Conservation (phyloP, 1,284 basidiomycete genomes). For the Sporisorium exsertum region DNA sequence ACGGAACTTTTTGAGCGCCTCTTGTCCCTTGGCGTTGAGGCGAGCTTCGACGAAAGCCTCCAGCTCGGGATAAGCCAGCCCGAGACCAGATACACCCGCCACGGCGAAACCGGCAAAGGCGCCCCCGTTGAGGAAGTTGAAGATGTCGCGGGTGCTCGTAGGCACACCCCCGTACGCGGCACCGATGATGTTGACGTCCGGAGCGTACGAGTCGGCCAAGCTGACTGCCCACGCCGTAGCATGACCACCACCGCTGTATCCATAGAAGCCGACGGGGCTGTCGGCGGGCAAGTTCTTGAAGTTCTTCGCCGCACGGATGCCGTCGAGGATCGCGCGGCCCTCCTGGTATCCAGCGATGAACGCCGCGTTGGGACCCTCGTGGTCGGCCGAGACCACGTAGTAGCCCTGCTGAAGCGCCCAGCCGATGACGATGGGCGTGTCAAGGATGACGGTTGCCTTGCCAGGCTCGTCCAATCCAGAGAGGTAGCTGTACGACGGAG, state of each 20-base stretch:
- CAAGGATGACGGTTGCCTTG: slow-evolving; percentile 27
- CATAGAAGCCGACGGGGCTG: slow-evolving; percentile 45
- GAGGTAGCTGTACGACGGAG: slow-evolving; percentile 46
- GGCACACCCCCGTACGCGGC: slow-evolving; percentile 62
- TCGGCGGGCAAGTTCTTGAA: slow-evolving; percentile 26
- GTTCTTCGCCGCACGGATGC: slow-evolving; percentile 49
- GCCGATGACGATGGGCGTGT: slow-evolving; percentile 42
- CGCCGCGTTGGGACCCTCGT: slow-evolving; percentile 50
- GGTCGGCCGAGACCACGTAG: slow-evolving; percentile 62
- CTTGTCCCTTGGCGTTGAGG: slow-evolving; percentile 30
- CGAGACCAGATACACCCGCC: slow-evolving; percentile 51
- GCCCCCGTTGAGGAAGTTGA: slow-evolving; percentile 46
- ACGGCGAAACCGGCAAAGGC: slow-evolving; percentile 57
- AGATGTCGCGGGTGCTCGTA: slow-evolving; percentile 40
- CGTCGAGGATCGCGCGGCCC: slow-evolving; percentile 57
- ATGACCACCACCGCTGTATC: slow-evolving; percentile 60
- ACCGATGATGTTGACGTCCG: slow-evolving; percentile 59
- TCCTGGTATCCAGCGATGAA: slow-evolving; percentile 57
- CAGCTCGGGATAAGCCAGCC: slow-evolving; percentile 42
- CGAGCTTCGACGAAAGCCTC: slow-evolving; percentile 20
- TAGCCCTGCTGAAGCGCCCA: slow-evolving; percentile 59
- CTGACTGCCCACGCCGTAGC: slow-evolving; percentile 53
- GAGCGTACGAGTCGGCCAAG: slow-evolving; percentile 46
- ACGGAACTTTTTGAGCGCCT: slow-evolving; percentile 23
- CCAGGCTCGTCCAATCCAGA: slow-evolving; percentile 25